Base-by-base conservation (phyloP, 306 rosid species). In the Echinosophora koreensis region DNA sequence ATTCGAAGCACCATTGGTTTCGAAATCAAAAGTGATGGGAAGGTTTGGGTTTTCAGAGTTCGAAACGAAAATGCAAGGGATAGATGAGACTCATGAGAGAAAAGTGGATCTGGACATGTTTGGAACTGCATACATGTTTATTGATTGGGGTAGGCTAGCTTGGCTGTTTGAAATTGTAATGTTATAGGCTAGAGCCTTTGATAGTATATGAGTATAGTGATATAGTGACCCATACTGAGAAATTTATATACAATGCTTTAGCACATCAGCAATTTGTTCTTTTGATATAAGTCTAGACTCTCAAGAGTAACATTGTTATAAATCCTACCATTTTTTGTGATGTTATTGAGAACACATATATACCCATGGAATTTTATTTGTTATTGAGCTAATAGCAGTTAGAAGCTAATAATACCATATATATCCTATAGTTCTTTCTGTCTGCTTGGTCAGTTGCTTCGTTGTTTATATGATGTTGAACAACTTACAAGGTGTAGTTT, bases 101-200 rank as follows among this genome's bases (percentile, higher is more conserved):
- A 52, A 71, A 42, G 64, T 39, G 51, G 37, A 52, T 17, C 6
- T 70, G 35, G 64, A 52, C 15, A 38, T 9, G 75, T 35, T 35
- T 9, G n/a, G 63, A 70, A 35, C 15, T 34, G 50, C 63, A 37
- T 10, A 35, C 28, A 5, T 51, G 44, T 47, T 50, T 3, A 11
- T 66, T 55, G 17, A 9, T 66, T 27, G 12, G 22, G 12, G 8
- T 49, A 42, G 34, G 9, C 44, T 34, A 34, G 63, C 5, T 35
- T 52, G 59, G 60, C 59, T 50, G 18, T 66, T 66, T 22, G 46
- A 6, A n/a, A 69, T 69, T 10, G 7, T 49, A n/a, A 30, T 67
- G 44, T 69, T n/a, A 2, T 1, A 69, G 32, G 61, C 32, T 49
- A 46, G n/a, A n/a, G n/a, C n/a, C n/a, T 28, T 68, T 49, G 8